These are phyloP conservation scores for Diplodia mutila DNA, from an alignment of 2,329 filamentous ascomycete species.

Conservation along the genomic window DNA sequence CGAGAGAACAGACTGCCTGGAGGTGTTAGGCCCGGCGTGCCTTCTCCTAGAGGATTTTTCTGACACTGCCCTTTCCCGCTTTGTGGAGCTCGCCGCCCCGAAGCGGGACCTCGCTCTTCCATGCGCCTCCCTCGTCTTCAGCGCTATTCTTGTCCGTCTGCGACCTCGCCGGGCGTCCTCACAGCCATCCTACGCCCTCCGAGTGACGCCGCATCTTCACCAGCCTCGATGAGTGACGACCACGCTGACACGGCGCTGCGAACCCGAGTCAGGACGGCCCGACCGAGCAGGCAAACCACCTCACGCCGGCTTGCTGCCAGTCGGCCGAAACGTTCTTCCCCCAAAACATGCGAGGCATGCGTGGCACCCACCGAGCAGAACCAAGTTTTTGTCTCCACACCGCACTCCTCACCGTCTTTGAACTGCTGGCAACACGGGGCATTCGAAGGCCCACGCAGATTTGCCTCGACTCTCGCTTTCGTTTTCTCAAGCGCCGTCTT, in stretches of 20 bases:
- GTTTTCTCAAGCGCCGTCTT: not conserved
- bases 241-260: constrained; percentile 5
- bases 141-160: not conserved
- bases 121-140: not conserved
- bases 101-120: not conserved
- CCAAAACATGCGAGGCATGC: not conserved
- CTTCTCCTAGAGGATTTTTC: not conserved
- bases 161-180: not conserved
- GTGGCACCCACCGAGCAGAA: constrained; percentile 3
- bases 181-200: not conserved
- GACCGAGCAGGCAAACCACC: constrained; percentile 12
- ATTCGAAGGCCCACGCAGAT: not conserved
- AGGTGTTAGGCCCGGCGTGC: not conserved
- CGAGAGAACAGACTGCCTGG: too few species aligned
- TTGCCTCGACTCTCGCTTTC: not conserved
- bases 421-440: not conserved
- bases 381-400: constrained; percentile 6
- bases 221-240: constrained; percentile 13
- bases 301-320: not conserved
- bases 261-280: constrained; percentile 17
- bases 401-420: not conserved
- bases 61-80: not conserved
- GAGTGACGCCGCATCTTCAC: not conserved
- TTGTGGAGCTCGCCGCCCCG: not conserved
- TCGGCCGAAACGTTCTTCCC: constrained; percentile 1